phyloP scores from a whole-genome alignment of 306 rosid genomes.

The Ammopiptanthus mongolicus region DNA sequence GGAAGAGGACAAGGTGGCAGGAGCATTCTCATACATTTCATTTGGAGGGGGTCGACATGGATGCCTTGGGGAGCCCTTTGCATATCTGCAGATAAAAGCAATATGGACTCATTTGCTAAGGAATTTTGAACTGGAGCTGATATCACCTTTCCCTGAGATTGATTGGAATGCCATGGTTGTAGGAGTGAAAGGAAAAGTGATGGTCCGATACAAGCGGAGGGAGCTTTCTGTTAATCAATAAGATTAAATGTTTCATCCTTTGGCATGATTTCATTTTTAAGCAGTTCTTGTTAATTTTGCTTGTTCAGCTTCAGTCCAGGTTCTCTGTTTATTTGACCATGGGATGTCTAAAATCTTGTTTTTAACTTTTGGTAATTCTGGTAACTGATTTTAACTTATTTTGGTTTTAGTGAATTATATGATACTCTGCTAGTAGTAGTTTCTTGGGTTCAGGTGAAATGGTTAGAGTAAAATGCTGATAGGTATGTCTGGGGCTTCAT shows the following conservation, averaged over 20 bases:
- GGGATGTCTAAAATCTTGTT: slow-evolving; percentile 24
- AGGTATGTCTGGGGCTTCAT: background rate
- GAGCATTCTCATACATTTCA: slow-evolving; percentile 86
- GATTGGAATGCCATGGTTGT: slow-evolving; percentile 99
- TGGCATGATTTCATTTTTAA: background rate
- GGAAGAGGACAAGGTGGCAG: slow-evolving; percentile 91
- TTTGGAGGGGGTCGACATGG: slow-evolving; percentile 98
- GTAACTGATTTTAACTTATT: background rate
- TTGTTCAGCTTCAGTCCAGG: slow-evolving; percentile 10
- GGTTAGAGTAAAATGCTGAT: background rate
- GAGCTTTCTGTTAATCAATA: slow-evolving; percentile 46
- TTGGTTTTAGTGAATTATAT: background rate
- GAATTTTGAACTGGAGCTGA: slow-evolving; percentile 81
- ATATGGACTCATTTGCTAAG: slow-evolving; percentile 93
- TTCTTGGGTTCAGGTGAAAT: slow-evolving; percentile 4
- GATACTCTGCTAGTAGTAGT: background rate
- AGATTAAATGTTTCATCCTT: background rate
- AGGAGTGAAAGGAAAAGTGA: slow-evolving; percentile 89
- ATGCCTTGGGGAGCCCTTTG: slow-evolving; percentile 97
- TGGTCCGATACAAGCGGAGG: slow-evolving; percentile 88
- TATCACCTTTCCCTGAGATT: slow-evolving; percentile 86
- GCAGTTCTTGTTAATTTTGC: slow-evolving; percentile 16
- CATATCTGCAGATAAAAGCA: slow-evolving; percentile 91
- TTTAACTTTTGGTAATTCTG: background rate
- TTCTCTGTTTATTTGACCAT: slow-evolving; percentile 8